These are phyloP conservation scores for Podospora appendiculata DNA, from an alignment of 495 filamentous ascomycete species.

Conservation along the genomic window DNA sequence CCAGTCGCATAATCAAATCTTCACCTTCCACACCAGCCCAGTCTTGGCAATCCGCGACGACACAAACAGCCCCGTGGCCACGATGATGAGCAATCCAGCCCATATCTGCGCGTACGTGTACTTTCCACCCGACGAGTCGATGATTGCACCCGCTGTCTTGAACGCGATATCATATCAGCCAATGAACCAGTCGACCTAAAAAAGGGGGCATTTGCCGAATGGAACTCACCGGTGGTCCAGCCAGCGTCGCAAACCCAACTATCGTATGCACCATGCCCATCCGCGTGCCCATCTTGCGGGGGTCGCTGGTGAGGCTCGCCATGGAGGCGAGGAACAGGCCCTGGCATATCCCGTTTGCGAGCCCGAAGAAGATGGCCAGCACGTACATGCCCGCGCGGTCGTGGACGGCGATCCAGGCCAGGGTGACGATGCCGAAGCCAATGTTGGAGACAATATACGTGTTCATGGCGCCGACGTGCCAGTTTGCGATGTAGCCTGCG, in stretches of 20 bases:
- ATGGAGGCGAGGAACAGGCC: conserved; percentile 29
- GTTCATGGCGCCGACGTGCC: conserved; percentile 32
- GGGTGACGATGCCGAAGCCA: conserved; percentile 24
- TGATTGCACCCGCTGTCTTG: conserved; percentile 33
- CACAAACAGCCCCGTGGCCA: too few relatives aligned
- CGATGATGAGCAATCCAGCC: conserved; percentile 17
- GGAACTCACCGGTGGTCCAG: conserved; percentile 23
- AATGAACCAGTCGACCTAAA: too few relatives aligned
- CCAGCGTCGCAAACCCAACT: conserved; percentile 30
- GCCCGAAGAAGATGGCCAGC: conserved; percentile 32
- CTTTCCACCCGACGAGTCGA: conserved; percentile 24
- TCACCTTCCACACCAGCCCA: too few relatives aligned
- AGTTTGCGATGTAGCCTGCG: conserved; percentile 31
- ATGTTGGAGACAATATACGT: conserved; percentile 22
- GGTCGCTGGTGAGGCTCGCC: conserved; percentile 32
- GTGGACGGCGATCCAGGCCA: conserved; percentile 32
- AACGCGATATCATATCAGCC: too few relatives aligned
- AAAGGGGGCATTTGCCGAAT: too few relatives aligned
- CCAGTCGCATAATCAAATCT: too few relatives aligned
- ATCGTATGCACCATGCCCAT: conserved; percentile 39
- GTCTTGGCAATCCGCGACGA: too few relatives aligned
- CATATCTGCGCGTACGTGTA: conserved; percentile 37
- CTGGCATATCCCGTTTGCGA: conserved; percentile 31
- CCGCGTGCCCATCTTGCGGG: conserved; percentile 32
- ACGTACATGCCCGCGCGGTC: conserved; percentile 31